Evolutionary conservation across 257 asterid genomes (phyloP), one percentile per base, ranked within the genome.

Genomic region (Cruciata laevipes): DNA sequence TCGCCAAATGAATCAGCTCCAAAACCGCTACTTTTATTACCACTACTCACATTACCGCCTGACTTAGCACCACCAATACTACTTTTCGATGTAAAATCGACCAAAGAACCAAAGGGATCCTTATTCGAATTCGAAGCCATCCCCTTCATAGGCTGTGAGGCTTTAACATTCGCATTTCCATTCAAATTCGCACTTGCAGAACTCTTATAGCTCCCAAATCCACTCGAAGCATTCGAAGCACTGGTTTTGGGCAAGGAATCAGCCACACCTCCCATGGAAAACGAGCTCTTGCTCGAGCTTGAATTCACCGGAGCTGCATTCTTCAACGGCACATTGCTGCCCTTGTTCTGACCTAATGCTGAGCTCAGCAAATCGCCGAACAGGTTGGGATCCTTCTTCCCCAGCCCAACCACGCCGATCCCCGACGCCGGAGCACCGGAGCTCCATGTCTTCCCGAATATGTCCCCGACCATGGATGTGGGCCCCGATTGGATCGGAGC

Each of bases 401-500:
- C 96, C 68, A 78, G 17, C 58, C 70, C 74, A 13, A 81, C 52
- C 37, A 44, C 62, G 20, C 73, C 47, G 66, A 47, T 47, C 6
- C 55, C 11, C 6, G 20, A 14, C 1, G 84, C 71, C 35, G 89
- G 70, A 23, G 84, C 72, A 1, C 89, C 31, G 3, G 97, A 88
- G 67, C 74, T 80, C 99, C 99, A 93, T 80, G 75, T 93, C 86
- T 86, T 90, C 47, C 99, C 99, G 24, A 75, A 82, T 33, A 90
- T 90, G 70, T 93, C 99, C 18, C 99, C 99, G 60, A 83, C 96
- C 99, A 93, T 88, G 0, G 99, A 84, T 0, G 93, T 44, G 20
- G 94, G 89, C 9, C 96, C 75, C 49, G 95, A 53, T 40, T 79
- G 87, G 53, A 61, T 67, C 21, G 88, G 49, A 44, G 79, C 58